phyloP scores from a whole-genome alignment of 345 rosid species.

The thale cress (Arabidopsis thaliana) region TAIR10.1 NC_003071.7:12959501-12960000 shows the following conservation, averaged over 20 bases:
- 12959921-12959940: slow-evolving; percentile 89
- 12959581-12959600: not conserved
- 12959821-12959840: slow-evolving; percentile 78
- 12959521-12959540: slow-evolving; percentile 11
- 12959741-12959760: not conserved
- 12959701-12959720: not conserved
- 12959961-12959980: slow-evolving; percentile 57
- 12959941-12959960: slow-evolving; percentile 96
- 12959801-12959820: slow-evolving; percentile 55
- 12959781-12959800: not conserved
- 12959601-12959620: not conserved
- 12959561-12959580: not conserved
- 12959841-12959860: slow-evolving; percentile 76
- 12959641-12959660: not conserved
- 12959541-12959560: not conserved
- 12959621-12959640: not conserved
- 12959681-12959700: not conserved
- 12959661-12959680: not conserved
- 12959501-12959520: not conserved
- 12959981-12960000: not conserved
- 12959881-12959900: slow-evolving; percentile 95
- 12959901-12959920: slow-evolving; percentile 86
- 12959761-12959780: not conserved
- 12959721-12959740: slow-evolving; percentile 1
- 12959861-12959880: slow-evolving; percentile 82